Conservation (phyloP, 2,329 filamentous ascomycete species). For the Coleophoma eucalyptorum region DNA sequence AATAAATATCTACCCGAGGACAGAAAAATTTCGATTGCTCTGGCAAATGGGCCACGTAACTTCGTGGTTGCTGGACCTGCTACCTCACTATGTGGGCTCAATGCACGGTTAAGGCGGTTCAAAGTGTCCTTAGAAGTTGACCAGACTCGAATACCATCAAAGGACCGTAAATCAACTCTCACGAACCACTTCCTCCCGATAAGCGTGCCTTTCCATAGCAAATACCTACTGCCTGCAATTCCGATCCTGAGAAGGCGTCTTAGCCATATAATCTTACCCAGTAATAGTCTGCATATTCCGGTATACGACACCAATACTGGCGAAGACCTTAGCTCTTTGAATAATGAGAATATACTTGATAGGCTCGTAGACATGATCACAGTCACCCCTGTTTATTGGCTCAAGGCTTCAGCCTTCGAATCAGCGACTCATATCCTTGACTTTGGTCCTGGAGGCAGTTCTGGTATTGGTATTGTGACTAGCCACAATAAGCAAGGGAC, state of each 20-base stretch:
- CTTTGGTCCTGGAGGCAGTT: conserved; percentile 95
- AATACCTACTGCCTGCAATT: too few relatives aligned
- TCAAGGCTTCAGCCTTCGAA: conserved; percentile 83
- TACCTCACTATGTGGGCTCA: not conserved
- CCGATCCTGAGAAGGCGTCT: too few relatives aligned
- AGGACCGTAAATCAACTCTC: not conserved
- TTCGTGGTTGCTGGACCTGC: not conserved
- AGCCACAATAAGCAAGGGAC: conserved; percentile 99
- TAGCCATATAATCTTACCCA: conserved; percentile 71
- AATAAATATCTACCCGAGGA: not conserved
- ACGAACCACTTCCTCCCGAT: not conserved
- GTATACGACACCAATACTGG: conserved; percentile 87
- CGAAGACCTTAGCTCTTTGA: conserved; percentile 61
- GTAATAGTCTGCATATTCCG: conserved; percentile 71
- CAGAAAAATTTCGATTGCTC: not conserved
- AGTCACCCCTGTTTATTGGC: conserved; percentile 88
- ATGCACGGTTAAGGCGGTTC: not conserved
- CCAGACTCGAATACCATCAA: not conserved
- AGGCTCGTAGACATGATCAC: conserved; percentile 87
- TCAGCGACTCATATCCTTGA: conserved; percentile 91
- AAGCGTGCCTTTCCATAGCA: not conserved
- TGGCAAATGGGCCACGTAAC: not conserved
- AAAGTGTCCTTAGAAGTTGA: not conserved
- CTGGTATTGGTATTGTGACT: conserved; percentile 89
- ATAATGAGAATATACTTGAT: conserved; percentile 77